A percentile compares a stretch with the other conserved stretches of the same genome.
These are phyloP conservation scores for Alternaria angustiovoidea DNA, from an alignment of 2,329 filamentous ascomycete genomes.

Conservation along the genomic window DNA sequence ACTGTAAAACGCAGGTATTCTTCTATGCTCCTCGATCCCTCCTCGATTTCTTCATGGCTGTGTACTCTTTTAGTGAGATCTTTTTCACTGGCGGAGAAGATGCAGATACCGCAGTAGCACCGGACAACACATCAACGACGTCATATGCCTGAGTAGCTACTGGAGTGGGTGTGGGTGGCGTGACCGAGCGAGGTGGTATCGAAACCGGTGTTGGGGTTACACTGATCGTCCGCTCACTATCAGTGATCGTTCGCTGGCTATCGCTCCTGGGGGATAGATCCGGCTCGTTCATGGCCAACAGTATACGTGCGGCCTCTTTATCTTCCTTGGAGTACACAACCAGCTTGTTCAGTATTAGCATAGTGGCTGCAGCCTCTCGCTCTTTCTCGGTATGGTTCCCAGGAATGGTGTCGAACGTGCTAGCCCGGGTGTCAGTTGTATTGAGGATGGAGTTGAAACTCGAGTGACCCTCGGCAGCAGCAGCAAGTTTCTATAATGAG, in stretches of 20 bases:
- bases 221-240: not conserved
- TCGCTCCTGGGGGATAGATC: not conserved
- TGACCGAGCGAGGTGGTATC: not conserved
- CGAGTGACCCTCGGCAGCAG: not conserved
- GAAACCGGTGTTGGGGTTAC: not conserved
- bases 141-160: too few species aligned
- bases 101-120: not conserved
- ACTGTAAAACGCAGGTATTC: not conserved
- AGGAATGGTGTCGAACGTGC: not conserved
- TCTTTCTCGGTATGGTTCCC: not conserved
- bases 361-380: not conserved
- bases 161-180: not conserved
- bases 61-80: not conserved
- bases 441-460: not conserved
- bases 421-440: not conserved
- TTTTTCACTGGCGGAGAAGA: not conserved
- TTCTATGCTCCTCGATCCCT: not conserved
- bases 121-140: too few species aligned
- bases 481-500: not conserved
- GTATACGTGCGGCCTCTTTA: not conserved
- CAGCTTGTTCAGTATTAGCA: not conserved
- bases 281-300: not conserved
- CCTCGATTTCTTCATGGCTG: not conserved
- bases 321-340: not conserved
- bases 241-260: not conserved